phyloP scores from a whole-genome alignment of 257 asterid species.

The Solanum verrucosum region DNA sequence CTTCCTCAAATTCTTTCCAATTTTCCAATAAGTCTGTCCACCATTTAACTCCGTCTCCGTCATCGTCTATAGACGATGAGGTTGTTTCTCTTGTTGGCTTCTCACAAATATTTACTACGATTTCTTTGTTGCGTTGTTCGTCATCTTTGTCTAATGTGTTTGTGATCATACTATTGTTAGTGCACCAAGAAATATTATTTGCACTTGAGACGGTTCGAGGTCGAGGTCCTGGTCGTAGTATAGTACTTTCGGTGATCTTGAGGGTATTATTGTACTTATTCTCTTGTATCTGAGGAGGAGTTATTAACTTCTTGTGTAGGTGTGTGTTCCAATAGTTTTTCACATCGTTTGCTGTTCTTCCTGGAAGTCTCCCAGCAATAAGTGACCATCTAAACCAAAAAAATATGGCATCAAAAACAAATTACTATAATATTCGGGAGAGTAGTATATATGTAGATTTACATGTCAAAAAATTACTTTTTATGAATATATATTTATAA shows the following conservation, averaged over 20 bases:
- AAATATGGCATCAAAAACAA: not conserved
- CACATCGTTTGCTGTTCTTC: conserved; percentile 69
- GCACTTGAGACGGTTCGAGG: not conserved
- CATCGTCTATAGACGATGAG: not conserved
- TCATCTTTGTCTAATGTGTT: not conserved
- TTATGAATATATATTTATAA: too few relatives aligned
- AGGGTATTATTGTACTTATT: conserved; percentile 9
- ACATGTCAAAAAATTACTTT: too few relatives aligned
- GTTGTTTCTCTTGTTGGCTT: not conserved
- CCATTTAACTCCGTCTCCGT: not conserved
- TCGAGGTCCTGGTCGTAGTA: not conserved
- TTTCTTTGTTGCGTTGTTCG: not conserved
- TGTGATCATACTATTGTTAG: not conserved
- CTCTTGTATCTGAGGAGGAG: conserved; percentile 7
- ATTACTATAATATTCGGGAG: not conserved
- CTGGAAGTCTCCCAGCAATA: conserved; percentile 57
- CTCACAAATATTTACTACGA: not conserved
- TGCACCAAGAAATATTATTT: not conserved
- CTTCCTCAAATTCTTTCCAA: not conserved
- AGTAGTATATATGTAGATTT: too few relatives aligned
- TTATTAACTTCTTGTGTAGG: not conserved
- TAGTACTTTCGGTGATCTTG: not conserved
- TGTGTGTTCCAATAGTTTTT: conserved; percentile 68
- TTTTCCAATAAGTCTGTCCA: not conserved
- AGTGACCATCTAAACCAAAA: conserved; percentile 47